Evolutionary conservation across 306 rosid genomes (phyloP), one percentile per base, ranked within the genome.

Genomic region (Myrica gale): DNA sequence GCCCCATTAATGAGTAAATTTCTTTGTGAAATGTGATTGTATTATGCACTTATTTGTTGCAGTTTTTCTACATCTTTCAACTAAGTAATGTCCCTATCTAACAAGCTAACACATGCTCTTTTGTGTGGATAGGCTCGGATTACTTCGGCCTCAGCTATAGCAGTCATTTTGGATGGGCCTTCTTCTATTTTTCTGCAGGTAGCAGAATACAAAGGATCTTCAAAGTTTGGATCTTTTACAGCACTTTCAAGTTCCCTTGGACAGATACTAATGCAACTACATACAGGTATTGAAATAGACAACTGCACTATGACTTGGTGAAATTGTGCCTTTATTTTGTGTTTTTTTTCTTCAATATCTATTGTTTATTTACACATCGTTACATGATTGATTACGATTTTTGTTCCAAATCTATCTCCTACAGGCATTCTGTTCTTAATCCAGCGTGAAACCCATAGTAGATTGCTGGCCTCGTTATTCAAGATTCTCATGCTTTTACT

Each of bases 191-290:
- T 87, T 79, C 85, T 95, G 78, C 98, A 92, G 90, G 92, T 92
- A 26, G 97, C 97, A 45, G 98, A 95, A 83, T 90, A 84, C 80
- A 92, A 87, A 78, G 97, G 88, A 39, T 81, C 95, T 53, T 84
- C 88, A 79, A 95, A 90, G 85, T 85, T 81, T 76, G 97, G 97
- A 81, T 90, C 98, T 79, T 95, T 90, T 81, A 90, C 86, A n/a
- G 81, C 98, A 54, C 97, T 95, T 78, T 95, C 98, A 37, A 88
- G 88, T 82, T 89, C 97, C 71, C 89, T 95, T 37, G 98, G 98
- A 77, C 87, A 89, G 86, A 92, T 89, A 84, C 81, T 95, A 77
- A 81, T 95, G 87, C 96, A 95, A 80, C 93, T 95, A 74, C 98
- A 95, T 83, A 86, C 85, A 83, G 97, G 97, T 92, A 78, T 71